Evolutionary conservation across 495 filamentous ascomycete genomes (phyloP).

Genomic region (Friedmanniomyces endolithicus): DNA sequence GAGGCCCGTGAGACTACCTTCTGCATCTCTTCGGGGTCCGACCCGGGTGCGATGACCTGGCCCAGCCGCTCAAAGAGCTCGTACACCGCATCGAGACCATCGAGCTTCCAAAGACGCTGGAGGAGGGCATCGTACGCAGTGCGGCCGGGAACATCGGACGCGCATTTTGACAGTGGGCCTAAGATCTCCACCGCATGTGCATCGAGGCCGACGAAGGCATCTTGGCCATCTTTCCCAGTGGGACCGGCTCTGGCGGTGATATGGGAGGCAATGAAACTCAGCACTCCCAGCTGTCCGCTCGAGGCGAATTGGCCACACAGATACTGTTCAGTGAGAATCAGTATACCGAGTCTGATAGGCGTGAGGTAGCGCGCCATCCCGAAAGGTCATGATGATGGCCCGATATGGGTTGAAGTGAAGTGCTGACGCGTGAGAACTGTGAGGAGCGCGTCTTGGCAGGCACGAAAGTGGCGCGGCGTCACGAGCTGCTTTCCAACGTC

Average conservation of each 20-base stretch:
- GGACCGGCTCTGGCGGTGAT: conserved; percentile 39
- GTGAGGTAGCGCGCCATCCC: conserved; percentile 70
- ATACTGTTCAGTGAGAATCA: conserved; percentile 72
- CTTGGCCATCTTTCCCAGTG: neutral
- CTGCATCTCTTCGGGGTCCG: neutral
- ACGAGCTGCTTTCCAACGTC: neutral
- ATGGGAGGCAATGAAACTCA: conserved; percentile 72
- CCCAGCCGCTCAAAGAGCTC: conserved; percentile 25
- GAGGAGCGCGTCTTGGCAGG: neutral
- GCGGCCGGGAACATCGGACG: conserved; percentile 61
- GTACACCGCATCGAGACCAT: conserved; percentile 61
- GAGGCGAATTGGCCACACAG: conserved; percentile 35
- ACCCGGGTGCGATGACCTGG: conserved; percentile 10
- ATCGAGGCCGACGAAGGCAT: neutral
- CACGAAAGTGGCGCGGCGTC: neutral
- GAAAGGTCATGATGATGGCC: no score
- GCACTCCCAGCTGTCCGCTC: conserved; percentile 48
- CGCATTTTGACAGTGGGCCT: conserved; percentile 54
- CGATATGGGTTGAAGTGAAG: neutral
- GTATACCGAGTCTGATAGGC: conserved; percentile 69
- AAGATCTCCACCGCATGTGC: conserved; percentile 42
- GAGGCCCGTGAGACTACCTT: conserved; percentile 46
- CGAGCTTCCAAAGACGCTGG: conserved; percentile 68
- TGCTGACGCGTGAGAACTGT: neutral
- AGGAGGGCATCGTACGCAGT: conserved; percentile 76